phyloP scores from a whole-genome alignment of 2,329 filamentous ascomycete species.

The Colletotrichum zoysiae region DNA sequence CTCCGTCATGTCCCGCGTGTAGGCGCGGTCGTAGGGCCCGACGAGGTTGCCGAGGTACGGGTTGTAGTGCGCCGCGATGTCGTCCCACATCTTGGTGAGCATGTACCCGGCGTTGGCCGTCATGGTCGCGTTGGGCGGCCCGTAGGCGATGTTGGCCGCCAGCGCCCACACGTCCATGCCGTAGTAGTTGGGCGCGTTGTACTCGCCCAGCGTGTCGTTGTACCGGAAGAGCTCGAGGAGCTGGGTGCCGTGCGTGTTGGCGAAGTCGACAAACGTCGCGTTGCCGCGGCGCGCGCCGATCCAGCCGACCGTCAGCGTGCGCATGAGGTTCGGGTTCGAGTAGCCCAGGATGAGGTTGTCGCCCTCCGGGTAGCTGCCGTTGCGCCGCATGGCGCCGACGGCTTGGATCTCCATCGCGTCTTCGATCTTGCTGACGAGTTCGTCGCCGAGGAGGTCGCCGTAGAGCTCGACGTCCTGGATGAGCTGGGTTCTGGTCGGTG shows the following conservation, averaged over 20 bases:
- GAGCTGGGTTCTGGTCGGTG: slow-evolving; percentile 47
- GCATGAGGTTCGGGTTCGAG: slow-evolving; percentile 58
- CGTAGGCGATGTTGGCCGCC: slow-evolving; percentile 54
- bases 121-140: slow-evolving; percentile 47
- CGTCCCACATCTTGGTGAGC: slow-evolving; percentile 50
- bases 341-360: slow-evolving; percentile 57
- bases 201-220: slow-evolving; percentile 52
- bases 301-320: slow-evolving; percentile 55
- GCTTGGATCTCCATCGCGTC: slow-evolving; percentile 52
- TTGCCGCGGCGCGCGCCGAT: slow-evolving; percentile 55
- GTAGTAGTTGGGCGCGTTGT: slow-evolving; percentile 57
- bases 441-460: slow-evolving; percentile 47
- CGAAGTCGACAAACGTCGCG: slow-evolving; percentile 52
- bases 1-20: slow-evolving; percentile 54
- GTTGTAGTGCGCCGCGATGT: slow-evolving; percentile 53
- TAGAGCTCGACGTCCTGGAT: slow-evolving; percentile 54
- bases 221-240: slow-evolving; percentile 49
- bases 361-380: slow-evolving; percentile 52
- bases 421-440: slow-evolving; percentile 52
- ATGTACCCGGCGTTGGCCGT: slow-evolving; percentile 49
- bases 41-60: slow-evolving; percentile 52
- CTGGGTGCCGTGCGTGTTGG: slow-evolving; percentile 50
- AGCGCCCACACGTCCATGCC: slow-evolving; percentile 57
- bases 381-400: slow-evolving; percentile 55
- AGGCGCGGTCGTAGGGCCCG: slow-evolving; percentile 54